Evolutionary conservation across 768 basidiomycete genomes (phyloP).

Genomic region (Tulasnella sp.): DNA sequence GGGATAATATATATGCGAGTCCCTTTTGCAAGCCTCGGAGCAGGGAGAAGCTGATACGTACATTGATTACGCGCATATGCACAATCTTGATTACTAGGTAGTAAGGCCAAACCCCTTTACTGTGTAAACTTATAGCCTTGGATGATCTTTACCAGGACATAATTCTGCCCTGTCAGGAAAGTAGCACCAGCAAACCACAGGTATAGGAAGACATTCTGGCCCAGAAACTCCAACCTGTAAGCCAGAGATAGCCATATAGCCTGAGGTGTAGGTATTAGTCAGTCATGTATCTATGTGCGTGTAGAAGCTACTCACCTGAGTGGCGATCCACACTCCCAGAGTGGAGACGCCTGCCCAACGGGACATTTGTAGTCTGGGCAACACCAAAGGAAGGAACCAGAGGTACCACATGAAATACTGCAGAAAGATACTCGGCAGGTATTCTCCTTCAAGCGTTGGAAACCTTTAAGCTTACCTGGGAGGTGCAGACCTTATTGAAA

Average conservation of each 20-base stretch:
- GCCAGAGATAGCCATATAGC: conserved; percentile 86
- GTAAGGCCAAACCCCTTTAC: too few relatives aligned
- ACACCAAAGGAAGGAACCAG: conserved; percentile 71
- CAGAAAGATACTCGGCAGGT: too few relatives aligned
- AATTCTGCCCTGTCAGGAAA: conserved; percentile 67
- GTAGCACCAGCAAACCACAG: conserved; percentile 72
- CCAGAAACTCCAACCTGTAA: conserved; percentile 83
- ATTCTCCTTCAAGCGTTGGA: too few relatives aligned
- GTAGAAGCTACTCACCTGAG: conserved; percentile 32
- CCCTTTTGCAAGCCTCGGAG: too few relatives aligned
- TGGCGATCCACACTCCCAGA: conserved; percentile 55
- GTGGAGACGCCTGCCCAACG: conserved; percentile 33
- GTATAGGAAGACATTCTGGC: conserved; percentile 54
- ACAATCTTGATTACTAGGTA: too few relatives aligned
- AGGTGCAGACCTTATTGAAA: conserved; percentile 98
- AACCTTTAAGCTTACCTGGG: conserved; percentile 52
- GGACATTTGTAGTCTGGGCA: conserved; percentile 54
- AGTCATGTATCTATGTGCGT: not conserved
- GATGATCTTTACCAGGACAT: conserved; percentile 64
- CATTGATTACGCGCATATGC: too few relatives aligned
- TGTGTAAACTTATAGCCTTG: conserved; percentile 19
- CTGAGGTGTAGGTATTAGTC: conserved; percentile 34
- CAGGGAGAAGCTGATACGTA: too few relatives aligned
- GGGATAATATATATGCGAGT: too few relatives aligned
- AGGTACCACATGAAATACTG: conserved; percentile 98